Conservation (phyloP, 164 flowering plant species). For the Kingdonia uniflora region DNA sequence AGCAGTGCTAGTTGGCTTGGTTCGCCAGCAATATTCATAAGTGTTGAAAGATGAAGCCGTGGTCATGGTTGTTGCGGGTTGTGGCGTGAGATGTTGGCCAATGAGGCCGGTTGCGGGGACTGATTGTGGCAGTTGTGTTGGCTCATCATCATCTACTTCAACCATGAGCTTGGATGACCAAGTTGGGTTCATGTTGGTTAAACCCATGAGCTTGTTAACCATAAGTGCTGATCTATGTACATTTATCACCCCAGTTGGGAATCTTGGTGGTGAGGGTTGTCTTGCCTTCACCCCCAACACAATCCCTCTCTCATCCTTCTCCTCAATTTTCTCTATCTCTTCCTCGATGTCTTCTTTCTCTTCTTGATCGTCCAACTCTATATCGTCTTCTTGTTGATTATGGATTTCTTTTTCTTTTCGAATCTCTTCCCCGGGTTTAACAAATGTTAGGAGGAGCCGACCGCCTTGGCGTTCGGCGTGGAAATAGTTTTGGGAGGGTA, state of each 20-base stretch:
- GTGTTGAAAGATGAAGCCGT: slow-evolving; percentile 35
- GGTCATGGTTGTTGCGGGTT: slow-evolving; percentile 7
- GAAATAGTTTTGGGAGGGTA: slow-evolving; percentile 33
- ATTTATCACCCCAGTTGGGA: slow-evolving; percentile 21
- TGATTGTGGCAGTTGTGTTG: slow-evolving; percentile 21
- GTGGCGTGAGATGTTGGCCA: slow-evolving; percentile 13
- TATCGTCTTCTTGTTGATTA: slow-evolving; percentile 10
- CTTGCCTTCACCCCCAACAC: not conserved
- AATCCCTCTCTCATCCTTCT: slow-evolving; percentile 4
- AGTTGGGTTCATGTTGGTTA: slow-evolving; percentile 27
- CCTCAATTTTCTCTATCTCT: slow-evolving; percentile 8
- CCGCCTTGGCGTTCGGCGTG: slow-evolving; percentile 51
- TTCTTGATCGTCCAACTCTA: slow-evolving; percentile 7
- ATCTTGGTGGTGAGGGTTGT: slow-evolving; percentile 4
- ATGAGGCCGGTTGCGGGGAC: slow-evolving; percentile 18
- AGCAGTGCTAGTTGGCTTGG: slow-evolving; percentile 11
- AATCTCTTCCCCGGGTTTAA: not conserved
- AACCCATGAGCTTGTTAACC: slow-evolving; percentile 33
- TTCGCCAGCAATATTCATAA: slow-evolving; percentile 51
- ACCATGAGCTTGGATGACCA: slow-evolving; percentile 19
- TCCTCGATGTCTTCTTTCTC: slow-evolving; percentile 9
- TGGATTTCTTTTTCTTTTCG: slow-evolving; percentile 2
- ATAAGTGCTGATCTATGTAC: slow-evolving; percentile 31
- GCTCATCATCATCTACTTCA: not conserved
- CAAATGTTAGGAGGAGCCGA: slow-evolving; percentile 48